Evolutionary conservation across 2,329 filamentous ascomycete genomes (phyloP).

Genomic region (Aphanocladium album): DNA sequence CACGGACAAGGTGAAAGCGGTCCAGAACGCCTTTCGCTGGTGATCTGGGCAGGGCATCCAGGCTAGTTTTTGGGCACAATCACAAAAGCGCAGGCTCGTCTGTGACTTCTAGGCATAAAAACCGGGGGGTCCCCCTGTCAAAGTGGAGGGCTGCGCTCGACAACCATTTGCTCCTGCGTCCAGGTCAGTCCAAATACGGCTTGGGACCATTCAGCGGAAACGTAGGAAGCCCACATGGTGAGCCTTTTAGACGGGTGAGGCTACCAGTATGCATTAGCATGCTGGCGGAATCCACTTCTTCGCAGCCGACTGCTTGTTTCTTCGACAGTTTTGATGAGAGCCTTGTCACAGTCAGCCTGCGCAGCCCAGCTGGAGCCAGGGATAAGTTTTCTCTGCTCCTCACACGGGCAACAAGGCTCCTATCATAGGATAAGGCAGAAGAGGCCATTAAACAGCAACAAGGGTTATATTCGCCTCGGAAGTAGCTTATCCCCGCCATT

Average conservation of each 20-base stretch:
- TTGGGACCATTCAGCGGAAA: background rate
- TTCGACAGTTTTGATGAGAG: background rate
- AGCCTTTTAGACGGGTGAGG: background rate
- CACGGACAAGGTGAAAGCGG: background rate
- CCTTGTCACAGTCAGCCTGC: background rate
- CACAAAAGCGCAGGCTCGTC: background rate
- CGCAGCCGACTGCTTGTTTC: background rate
- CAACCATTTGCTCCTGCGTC: background rate
- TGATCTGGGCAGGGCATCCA: conserved; percentile 18
- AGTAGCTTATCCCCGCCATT: no score
- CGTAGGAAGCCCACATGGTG: background rate
- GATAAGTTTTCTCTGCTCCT: background rate
- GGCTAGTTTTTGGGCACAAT: conserved; percentile 21
- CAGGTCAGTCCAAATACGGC: background rate
- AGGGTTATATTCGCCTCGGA: no score
- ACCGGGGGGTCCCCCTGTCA: background rate
- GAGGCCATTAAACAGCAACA: no score
- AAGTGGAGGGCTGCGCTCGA: background rate
- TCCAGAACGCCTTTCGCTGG: background rate
- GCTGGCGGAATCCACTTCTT: background rate
- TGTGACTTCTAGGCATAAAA: background rate
- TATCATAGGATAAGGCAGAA: no score
- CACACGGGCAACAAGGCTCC: no score
- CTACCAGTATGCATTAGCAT: background rate
- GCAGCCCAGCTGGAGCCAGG: background rate